Conservation (phyloP, 2,329 filamentous ascomycete genomes). For the Ceratocystiopsis brevicomis region DNA sequence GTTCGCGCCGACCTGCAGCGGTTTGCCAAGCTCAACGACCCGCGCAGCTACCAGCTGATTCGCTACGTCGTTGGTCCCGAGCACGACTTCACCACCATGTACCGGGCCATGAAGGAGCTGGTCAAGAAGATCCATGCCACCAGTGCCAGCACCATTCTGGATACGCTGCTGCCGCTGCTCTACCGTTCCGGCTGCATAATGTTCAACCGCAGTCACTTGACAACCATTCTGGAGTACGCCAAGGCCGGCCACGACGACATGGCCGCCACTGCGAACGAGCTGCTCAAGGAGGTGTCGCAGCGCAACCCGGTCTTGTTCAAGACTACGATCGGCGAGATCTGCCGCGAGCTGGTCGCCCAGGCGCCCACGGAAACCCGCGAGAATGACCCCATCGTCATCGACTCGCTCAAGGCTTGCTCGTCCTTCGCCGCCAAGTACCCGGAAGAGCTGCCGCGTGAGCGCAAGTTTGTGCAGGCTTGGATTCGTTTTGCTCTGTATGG, state of each 20-base stretch:
- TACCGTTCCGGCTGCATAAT: constrained; percentile 71
- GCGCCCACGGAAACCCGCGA: constrained; percentile 49
- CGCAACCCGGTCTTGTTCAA: constrained; percentile 81
- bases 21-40: constrained; percentile 80
- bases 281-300: constrained; percentile 81
- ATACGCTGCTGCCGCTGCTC: constrained; percentile 64
- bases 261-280: constrained; percentile 62
- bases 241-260: constrained; percentile 66
- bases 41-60: constrained; percentile 74
- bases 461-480: constrained; percentile 64
- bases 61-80: constrained; percentile 69
- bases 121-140: constrained; percentile 59
- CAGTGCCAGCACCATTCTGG: constrained; percentile 45
- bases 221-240: constrained; percentile 73
- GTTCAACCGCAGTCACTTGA: constrained; percentile 87
- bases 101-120: constrained; percentile 78
- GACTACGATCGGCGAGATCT: constrained; percentile 78
- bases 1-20: constrained; percentile 65
- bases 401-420: constrained; percentile 84
- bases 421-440: constrained; percentile 79
- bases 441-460: constrained; percentile 61
- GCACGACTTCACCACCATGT: constrained; percentile 81
- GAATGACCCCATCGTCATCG: constrained; percentile 60
- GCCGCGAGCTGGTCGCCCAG: constrained; percentile 65
- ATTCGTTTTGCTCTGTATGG: constrained; percentile 70